These are phyloP conservation scores for Zygotorulaspora florentina DNA, from an alignment of 805 yeast genomes.

Conservation along the genomic window DNA sequence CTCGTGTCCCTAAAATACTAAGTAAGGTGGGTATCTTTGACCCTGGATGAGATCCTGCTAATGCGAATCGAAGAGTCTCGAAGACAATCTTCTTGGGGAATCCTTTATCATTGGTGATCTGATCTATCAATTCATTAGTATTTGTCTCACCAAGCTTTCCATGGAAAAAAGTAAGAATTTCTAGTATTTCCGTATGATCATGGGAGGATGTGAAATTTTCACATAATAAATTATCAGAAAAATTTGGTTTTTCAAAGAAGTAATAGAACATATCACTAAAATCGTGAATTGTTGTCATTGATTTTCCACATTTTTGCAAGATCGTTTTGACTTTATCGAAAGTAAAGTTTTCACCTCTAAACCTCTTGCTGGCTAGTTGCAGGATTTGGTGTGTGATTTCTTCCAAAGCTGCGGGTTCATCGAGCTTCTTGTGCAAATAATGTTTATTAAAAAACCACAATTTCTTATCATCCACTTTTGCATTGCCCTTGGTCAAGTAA, in stretches of 20 bases:
- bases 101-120: constrained; percentile 1
- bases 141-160: constrained; percentile 5
- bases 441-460: constrained; percentile 72
- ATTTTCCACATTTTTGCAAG: constrained; percentile 43
- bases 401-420: constrained; percentile 35
- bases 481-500: constrained; percentile 86
- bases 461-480: constrained; percentile 80
- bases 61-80: constrained; percentile 58
- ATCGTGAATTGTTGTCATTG: constrained; percentile 52
- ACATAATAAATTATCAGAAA: constrained; percentile 19
- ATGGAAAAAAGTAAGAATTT: constrained; percentile 18
- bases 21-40: constrained; percentile 56
- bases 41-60: constrained; percentile 70
- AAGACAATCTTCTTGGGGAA: constrained; percentile 39
- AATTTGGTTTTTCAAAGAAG: constrained; percentile 41
- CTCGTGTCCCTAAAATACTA: constrained; percentile 49
- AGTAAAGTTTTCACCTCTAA: constrained; percentile 12
- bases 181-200: constrained; percentile 9
- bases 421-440: constrained; percentile 48
- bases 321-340: constrained; percentile 38
- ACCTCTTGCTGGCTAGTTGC: constrained; percentile 16
- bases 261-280: constrained; percentile 46
- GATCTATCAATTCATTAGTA: constrained; percentile 9
- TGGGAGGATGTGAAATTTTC: constrained; percentile 32
- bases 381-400: constrained; percentile 36